Evolutionary conservation across 1,284 basidiomycete species (phyloP).

Genomic region (Ganoderma sp.): DNA sequence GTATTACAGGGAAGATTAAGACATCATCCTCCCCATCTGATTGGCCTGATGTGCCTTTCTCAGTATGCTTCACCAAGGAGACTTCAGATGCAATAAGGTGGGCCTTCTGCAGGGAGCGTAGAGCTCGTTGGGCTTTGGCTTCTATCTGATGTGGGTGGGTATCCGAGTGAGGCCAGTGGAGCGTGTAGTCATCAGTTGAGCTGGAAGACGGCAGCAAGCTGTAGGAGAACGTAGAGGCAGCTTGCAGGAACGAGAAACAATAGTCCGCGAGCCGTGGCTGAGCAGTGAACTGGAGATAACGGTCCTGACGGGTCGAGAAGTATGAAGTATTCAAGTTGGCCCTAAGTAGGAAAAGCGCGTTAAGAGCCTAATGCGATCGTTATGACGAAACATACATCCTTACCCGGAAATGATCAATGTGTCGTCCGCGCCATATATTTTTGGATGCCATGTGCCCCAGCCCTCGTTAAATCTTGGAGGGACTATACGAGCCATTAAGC

Average conservation of each 20-base stretch:
- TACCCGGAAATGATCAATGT: constrained; percentile 93
- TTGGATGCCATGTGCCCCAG: constrained; percentile 98
- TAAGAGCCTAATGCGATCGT: constrained; percentile 10
- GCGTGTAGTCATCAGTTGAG: constrained; percentile 44
- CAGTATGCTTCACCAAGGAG: constrained; percentile 7
- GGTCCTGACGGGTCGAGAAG: constrained; percentile 94
- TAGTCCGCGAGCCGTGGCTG: constrained; percentile 79
- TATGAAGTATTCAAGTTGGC: constrained; percentile 97
- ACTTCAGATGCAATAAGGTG: constrained; percentile 39
- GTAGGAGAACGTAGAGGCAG: constrained; percentile 80
- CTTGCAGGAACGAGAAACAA: constrained; percentile 79
- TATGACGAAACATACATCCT: constrained; percentile 41
- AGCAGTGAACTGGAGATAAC: constrained; percentile 80
- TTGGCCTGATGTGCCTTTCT: not conserved
- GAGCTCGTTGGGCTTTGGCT: constrained; percentile 50
- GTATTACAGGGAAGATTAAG: constrained; percentile 80
- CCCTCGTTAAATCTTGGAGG: constrained; percentile 97
- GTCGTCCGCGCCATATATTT: constrained; percentile 94
- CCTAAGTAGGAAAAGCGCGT: constrained; percentile 47
- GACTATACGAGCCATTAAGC: constrained; percentile 76
- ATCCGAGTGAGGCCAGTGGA: constrained; percentile 63
- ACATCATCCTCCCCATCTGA: constrained; percentile 49
- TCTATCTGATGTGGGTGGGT: constrained; percentile 69
- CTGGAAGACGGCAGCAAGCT: constrained; percentile 49
- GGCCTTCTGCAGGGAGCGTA: constrained; percentile 58